Percentiles rank a stretch among this genome's conserved stretches.
phyloP scores from a whole-genome alignment of 2,329 filamentous ascomycete species.

The Alternaria sp. region DNA sequence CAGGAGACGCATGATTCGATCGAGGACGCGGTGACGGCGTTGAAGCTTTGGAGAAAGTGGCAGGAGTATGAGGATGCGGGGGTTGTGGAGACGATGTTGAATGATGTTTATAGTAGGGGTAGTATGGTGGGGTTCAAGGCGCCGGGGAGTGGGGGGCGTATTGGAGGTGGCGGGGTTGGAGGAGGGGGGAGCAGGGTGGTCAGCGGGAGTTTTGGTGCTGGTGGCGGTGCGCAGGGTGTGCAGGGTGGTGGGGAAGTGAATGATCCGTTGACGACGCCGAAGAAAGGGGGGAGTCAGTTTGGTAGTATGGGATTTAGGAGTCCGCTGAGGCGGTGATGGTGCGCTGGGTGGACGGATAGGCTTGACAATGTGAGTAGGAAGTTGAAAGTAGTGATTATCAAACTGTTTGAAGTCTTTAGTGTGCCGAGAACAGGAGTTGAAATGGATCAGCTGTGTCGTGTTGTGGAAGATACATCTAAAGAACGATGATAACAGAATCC shows the following conservation, averaged over 20 bases:
- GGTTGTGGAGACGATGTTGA: conserved; percentile 80
- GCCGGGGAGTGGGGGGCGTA: conserved; percentile 36
- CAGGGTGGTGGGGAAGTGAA: conserved; percentile 60
- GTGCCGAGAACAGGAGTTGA: too few relatives aligned
- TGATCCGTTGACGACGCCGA: conserved; percentile 63
- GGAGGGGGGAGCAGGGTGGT: conserved; percentile 5
- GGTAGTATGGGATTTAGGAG: conserved; percentile 49
- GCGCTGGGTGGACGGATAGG: too few relatives aligned
- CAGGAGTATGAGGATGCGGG: conserved; percentile 88
- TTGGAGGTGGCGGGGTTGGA: neutral
- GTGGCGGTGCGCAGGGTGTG: neutral
- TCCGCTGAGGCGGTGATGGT: conserved; percentile 32
- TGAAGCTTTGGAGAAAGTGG: conserved; percentile 89
- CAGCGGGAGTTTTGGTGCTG: neutral
- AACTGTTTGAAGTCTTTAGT: too few relatives aligned
- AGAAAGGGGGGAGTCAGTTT: conserved; percentile 51
- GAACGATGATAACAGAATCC: too few relatives aligned
- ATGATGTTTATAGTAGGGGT: conserved; percentile 80
- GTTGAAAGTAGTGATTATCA: too few relatives aligned
- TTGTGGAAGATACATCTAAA: too few relatives aligned
- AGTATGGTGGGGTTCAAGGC: conserved; percentile 58
- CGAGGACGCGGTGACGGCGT: conserved; percentile 89
- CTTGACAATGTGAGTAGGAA: too few relatives aligned
- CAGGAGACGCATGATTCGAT: conserved; percentile 92
- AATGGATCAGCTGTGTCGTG: accelerated